Base-by-base conservation (phyloP, 192 early-diverging fungal species). In the Umbelopsis vinacea region DNA sequence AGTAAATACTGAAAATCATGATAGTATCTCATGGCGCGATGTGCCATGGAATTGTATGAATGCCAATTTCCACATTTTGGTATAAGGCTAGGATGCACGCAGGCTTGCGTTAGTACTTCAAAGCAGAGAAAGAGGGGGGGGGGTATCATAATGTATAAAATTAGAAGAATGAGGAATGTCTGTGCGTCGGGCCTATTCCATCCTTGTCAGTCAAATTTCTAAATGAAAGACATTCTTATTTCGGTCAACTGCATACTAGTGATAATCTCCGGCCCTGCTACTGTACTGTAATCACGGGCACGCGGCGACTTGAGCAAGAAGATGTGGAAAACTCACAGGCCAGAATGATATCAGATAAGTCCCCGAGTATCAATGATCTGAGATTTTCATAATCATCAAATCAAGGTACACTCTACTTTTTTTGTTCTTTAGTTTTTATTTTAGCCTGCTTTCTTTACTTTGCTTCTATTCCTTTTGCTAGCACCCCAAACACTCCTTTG, bases 161-260 rank as follows among this genome's bases (percentile, higher is more conserved):
- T 26, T n/a, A 63, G 33, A 37, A 6, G 26, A 37, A 37, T 63
- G 57, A 63, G 57, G 57, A 63, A 63, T 63, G 57, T 63, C 57
- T 63, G 57, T 63, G 57, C 26, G 26, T 37, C 12, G 35, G 57
- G 14, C 57, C 33, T 35, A 17, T 63, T 63, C 33, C 14, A 63
- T 37, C 57, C 37, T 19, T 38, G 26, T 37, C 57, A 63, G 57
- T 63, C 57, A 63, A 37, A 63, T 38, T 63, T 63, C 33, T 63
- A 63, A 63, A 60, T 35, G 14, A 35, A 7, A 63, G 57, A 63
- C 57, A 63, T 63, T 63, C 57, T 63, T 63, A 29, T 63, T 63
- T 37, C 6, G 11, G 57, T 63, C 57, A 37, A 35, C 57, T 38
- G 33, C 57, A 63, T 63, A 63, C 53, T 63, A 29, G 33, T 17